Conservation (phyloP, 2,329 filamentous ascomycete genomes). For the Stachybotrys echinatus region DNA sequence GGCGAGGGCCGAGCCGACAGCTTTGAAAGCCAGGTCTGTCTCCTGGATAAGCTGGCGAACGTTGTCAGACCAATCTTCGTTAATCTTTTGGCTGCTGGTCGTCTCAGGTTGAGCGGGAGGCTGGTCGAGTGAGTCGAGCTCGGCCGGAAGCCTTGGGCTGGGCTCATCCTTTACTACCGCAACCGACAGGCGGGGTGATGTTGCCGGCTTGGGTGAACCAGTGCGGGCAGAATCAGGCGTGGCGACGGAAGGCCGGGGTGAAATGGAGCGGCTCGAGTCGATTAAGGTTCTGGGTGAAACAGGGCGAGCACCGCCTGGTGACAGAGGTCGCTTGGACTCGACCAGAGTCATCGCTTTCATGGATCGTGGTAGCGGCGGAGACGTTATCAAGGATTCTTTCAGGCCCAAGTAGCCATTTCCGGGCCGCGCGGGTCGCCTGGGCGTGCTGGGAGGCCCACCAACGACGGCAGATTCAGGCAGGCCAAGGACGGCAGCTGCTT, state of each 20-base stretch:
- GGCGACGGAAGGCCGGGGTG: neutral
- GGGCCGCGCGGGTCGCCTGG: conserved; percentile 13
- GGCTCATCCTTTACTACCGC: neutral
- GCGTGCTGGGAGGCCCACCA: conserved; percentile 9
- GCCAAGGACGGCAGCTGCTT: conserved; percentile 26
- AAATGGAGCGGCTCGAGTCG: neutral
- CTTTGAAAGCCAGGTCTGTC: conserved; percentile 45
- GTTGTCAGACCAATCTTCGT: conserved; percentile 25
- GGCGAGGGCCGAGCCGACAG: conserved; percentile 34
- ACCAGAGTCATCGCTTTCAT: neutral
- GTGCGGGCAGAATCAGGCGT: neutral
- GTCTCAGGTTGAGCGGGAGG: neutral
- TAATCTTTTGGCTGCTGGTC: conserved; percentile 10
- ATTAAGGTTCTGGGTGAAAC: neutral
- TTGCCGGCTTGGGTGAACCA: neutral
- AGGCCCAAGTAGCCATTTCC: conserved; percentile 9
- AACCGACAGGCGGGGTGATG: neutral
- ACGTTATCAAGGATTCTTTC: neutral
- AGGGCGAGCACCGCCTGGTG: neutral
- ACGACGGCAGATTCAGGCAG: conserved; percentile 13
- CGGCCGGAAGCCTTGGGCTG: neutral
- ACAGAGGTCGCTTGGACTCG: too few species aligned
- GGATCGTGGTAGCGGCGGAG: neutral
- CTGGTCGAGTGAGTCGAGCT: neutral
- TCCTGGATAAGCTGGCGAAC: conserved; percentile 42